Evolutionary conservation across 78 protist genomes (phyloP).

Genomic region (Cavenderia fasciculata): DNA sequence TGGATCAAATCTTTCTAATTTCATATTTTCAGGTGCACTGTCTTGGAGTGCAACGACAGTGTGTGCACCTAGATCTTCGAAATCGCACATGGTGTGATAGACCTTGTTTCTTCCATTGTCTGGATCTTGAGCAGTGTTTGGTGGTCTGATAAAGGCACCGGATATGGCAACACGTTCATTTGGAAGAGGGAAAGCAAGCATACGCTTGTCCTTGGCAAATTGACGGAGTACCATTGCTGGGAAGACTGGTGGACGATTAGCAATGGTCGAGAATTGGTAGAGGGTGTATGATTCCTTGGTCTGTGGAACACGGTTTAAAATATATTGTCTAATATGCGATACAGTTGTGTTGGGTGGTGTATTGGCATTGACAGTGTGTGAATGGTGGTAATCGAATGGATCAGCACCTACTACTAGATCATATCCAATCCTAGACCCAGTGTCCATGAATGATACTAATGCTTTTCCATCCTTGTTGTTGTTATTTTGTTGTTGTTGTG

Average conservation of each 20-base stretch:
- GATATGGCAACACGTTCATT: slow-evolving; percentile 24
- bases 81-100: neutral
- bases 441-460: slow-evolving; percentile 20
- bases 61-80: slow-evolving; percentile 66
- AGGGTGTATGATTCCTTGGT: neutral
- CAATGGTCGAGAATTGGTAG: slow-evolving; percentile 3
- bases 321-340: neutral
- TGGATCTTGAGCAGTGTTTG: neutral
- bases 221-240: slow-evolving; percentile 26
- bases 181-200: slow-evolving; percentile 48
- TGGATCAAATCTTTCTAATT: slow-evolving; percentile 1
- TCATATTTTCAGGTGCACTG: slow-evolving; percentile 3
- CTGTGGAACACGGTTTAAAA: too few species aligned
- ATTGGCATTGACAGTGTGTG: neutral
- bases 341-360: neutral
- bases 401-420: slow-evolving; percentile 40
- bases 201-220: neutral
- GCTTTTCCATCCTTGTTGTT: neutral
- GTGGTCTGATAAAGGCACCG: slow-evolving; percentile 29
- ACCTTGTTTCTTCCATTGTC: slow-evolving; percentile 3
- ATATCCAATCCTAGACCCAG: slow-evolving; percentile 16
- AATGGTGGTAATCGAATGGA: neutral
- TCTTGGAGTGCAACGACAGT: slow-evolving; percentile 24
- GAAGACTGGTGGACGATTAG: neutral
- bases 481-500: neutral